Base-by-base conservation (phyloP, 805 yeast genomes). In the Scheffersomyces lignosus region DNA sequence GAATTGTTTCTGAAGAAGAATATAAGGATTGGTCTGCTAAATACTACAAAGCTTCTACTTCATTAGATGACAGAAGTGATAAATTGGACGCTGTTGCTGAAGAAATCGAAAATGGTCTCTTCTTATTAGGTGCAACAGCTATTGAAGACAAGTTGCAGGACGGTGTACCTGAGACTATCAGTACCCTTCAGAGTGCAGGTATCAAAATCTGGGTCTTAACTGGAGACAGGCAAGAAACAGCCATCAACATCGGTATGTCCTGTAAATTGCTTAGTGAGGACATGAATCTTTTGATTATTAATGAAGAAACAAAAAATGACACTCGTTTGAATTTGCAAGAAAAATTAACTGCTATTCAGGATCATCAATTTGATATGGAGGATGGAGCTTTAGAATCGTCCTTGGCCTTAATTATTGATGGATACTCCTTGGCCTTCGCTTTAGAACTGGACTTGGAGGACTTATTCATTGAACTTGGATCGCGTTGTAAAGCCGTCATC, bases 161-260 rank as follows among this genome's bases (percentile, higher is more conserved):
- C 40, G 99, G 97, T 27, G 99, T 93, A 15, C 98, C 99, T 2
- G 99, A 93, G 48, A 89, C 99, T 1, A 95, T 93, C 43, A 93
- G 87, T 47, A 86, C 95, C 4, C 73, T 93, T 38, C 99, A 95
- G 58, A 88, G 85, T 38, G 99, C 99, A 0, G 98, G 98, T 12
- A 90, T 95, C 47, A 91, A 89, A 59, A 79, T 93, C 13, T 93
- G 99, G 99, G 97, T 93, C 16, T 70, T 93, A 34, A 93, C 99
- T 2, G 99, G 99, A 51, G 99, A 93, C 58, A 78, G 96, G 60
- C 99, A 95, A 60, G 99, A 93, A 60, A 93, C 99, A 10, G 99
- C 99, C 0, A 86, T 93, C 47, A 93, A 93, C 59, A 93, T 93
- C 55, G 99, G 99, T 43, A 89, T 93, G 97, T 87, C 96, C 52